Conservation (phyloP, 306 rosid species). For the Adenanthera pavonina region DNA sequence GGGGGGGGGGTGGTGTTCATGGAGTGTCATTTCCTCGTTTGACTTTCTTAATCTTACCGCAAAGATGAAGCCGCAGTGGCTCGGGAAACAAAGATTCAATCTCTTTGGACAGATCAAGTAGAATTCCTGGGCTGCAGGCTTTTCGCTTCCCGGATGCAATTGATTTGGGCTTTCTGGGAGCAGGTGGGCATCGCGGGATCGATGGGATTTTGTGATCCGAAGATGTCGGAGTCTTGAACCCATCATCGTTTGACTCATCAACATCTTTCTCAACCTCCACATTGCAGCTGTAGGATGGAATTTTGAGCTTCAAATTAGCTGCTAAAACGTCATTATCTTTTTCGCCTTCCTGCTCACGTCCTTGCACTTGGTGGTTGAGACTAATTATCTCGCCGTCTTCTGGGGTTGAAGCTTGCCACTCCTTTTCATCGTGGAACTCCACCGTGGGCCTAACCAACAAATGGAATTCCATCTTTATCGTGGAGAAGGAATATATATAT, state of each 20-base stretch:
- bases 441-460: constrained; percentile 32
- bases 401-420: constrained; percentile 5
- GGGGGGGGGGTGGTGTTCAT: too few relatives aligned
- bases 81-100: constrained; percentile 50
- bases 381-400: not conserved
- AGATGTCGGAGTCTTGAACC: constrained; percentile 72
- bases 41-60: constrained; percentile 49
- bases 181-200: constrained; percentile 58
- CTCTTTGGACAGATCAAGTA: constrained; percentile 45
- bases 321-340: not conserved
- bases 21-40: constrained; percentile 31
- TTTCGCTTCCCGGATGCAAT: constrained; percentile 43
- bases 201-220: constrained; percentile 54
- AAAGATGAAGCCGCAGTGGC: constrained; percentile 47
- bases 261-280: not conserved
- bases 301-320: constrained; percentile 39
- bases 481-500: not conserved
- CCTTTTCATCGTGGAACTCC: constrained; percentile 21
- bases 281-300: constrained; percentile 28
- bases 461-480: constrained; percentile 26
- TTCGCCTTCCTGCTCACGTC: not conserved
- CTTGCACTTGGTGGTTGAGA: not conserved
- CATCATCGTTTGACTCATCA: constrained; percentile 45
- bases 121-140: constrained; percentile 19
- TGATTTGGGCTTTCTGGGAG: constrained; percentile 65